Base-by-base conservation (phyloP, 2,329 filamentous ascomycete genomes). In the Gnomoniopsis smithogilvyi region DNA sequence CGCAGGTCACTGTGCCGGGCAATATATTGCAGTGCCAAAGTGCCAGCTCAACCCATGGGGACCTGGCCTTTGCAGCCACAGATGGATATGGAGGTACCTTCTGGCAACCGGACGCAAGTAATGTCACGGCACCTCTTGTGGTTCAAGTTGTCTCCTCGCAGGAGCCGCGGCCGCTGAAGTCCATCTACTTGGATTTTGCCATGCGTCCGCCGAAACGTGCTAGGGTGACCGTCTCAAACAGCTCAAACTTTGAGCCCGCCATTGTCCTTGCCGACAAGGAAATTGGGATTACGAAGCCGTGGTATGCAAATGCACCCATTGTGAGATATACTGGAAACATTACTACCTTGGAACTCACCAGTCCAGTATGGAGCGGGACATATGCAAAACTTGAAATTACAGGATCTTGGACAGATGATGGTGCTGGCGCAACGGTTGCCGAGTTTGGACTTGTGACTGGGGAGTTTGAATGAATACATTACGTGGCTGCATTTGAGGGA, bases 41-140 rank as follows among this genome's bases (percentile, higher is more conserved):
- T 2, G 76, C 80, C 1, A 67, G 67, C 45, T 80, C 80, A 1
- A 67, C 74, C 0, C 66, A 75, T 0, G 87, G 86, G n/a, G 86
- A 89, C 68, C 87, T 88, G 70, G 84, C 86, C 0, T 77, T 87
- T 56, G 78, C 80, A 0, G 85, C 84, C 2, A 79, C 87, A 53
- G 87, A 90, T 65, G 87, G 87, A 51, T 83, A 84, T 6, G 74
- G 80, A 3, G 83, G 80, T 34, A 90, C 86, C 0, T 83, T 82
- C 64, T 90, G 86, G 86, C 85, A 88, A 65, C 84, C 86, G 0
- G 67, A 71, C 12, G 75, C 79, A 1, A 79, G 80, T 51, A 72
- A 72, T 2, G 74, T 77, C 12, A 76, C 80, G 49, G 80, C 79
- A 4, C 66, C 89, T 22, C 86, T 81, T 0, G 78, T 89, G 49